A percentile compares a stretch with the other conserved stretches of the same genome.
These are phyloP conservation scores for Kingdonia uniflora DNA, from an alignment of 164 flowering plant species.

Conservation along the genomic window DNA sequence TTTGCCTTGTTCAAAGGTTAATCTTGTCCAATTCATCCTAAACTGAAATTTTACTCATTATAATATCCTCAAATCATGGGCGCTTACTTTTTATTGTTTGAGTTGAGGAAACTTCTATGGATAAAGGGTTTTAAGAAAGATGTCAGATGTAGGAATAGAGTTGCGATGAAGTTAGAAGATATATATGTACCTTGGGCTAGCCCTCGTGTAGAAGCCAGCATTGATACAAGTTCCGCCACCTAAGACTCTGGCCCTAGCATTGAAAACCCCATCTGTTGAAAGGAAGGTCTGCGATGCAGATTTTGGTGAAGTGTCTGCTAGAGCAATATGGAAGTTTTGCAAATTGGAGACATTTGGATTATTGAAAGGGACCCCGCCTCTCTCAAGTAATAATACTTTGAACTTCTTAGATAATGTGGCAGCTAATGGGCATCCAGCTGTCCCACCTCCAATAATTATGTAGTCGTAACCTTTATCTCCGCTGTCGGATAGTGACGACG, in stretches of 20 bases:
- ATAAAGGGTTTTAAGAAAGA: too few relatives aligned
- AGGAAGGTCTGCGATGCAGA: slow-evolving; percentile 71
- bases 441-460: slow-evolving; percentile 92
- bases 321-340: slow-evolving; percentile 57
- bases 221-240: slow-evolving; percentile 89
- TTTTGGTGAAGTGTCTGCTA: slow-evolving; percentile 58
- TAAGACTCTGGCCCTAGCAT: slow-evolving; percentile 77
- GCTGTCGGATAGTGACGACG: slow-evolving; percentile 11
- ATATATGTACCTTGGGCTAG: slow-evolving; percentile 45
- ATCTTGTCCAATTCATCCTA: too few relatives aligned
- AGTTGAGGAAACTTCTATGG: too few relatives aligned
- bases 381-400: slow-evolving; percentile 69
- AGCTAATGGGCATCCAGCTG: slow-evolving; percentile 93
- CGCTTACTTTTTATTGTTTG: too few relatives aligned
- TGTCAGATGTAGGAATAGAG: too few relatives aligned
- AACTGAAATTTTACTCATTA: too few relatives aligned
- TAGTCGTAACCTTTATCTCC: slow-evolving; percentile 45
- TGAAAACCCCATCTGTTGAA: slow-evolving; percentile 93
- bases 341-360: slow-evolving; percentile 53
- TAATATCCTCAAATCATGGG: too few relatives aligned
- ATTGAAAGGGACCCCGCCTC: slow-evolving; percentile 75
- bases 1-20: too few relatives aligned
- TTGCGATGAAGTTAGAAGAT: too few relatives aligned
- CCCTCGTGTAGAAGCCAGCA: slow-evolving; percentile 94
- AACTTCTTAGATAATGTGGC: slow-evolving; percentile 78